Evolutionary conservation across 257 asterid genomes (phyloP), one percentile per base, ranked within the genome.

Genomic region (Jaltomata sinuosa): DNA sequence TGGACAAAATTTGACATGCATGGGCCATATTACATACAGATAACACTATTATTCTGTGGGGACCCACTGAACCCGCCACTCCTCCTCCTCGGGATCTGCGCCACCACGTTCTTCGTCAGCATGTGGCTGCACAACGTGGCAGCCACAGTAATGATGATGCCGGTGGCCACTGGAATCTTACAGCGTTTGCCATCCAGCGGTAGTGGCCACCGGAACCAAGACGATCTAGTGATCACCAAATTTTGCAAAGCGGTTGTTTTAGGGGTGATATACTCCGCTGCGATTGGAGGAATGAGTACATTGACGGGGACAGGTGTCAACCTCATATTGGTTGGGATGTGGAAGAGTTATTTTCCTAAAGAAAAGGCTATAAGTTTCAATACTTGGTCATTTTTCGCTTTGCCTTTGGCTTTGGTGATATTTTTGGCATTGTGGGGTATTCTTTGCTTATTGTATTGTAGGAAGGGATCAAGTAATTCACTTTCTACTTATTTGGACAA

Each of bases 111-210:
- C 1, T 96, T 96, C 29, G 95, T 96, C 16, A 94, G 98, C 91
- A 96, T 96, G 99, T 94, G 99, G 99, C 90, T 96, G 98, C 97
- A 93, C 91, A 96, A 96, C 94, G 96, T 92, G 90, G 99, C 98
- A n/a, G 93, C 97, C 0, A 94, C 99, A 0, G 88, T 96, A 36
- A 89, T 96, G 96, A 96, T 96, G 98, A 94, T 94, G 96, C 98
- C 99, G 0, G 99, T 94, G 8, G 99, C 98, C 1, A 96, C 97
- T 3, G 99, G 99, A 11, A 92, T 96, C 15, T 16, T 96, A 49
- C 98, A 93, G 19, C 74, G 90, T 54, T 22, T 96, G 42, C 97
- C 96, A 14, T 11, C 94, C 87, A 15, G 36, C 6, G 15, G 9
- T 1, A 7, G 5, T n/a, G 16, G 77, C 18, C 16, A 22, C 3